These are phyloP conservation scores for Calycina herbarum DNA, from an alignment of 2,329 filamentous ascomycete species.

Conservation along the genomic window DNA sequence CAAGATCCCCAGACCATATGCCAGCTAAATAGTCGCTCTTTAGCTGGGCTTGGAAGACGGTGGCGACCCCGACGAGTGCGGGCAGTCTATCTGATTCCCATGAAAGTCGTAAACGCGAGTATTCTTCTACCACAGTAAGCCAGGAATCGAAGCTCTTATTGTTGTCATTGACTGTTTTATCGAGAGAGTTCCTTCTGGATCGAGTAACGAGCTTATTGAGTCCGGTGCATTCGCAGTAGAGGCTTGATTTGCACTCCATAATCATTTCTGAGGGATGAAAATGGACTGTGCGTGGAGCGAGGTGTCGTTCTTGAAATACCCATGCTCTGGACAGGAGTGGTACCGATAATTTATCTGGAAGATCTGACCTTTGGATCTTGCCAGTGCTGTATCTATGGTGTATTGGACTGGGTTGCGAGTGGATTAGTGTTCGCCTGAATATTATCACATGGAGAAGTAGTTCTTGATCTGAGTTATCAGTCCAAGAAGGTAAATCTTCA, in stretches of 20 bases:
- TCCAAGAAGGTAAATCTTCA: no score
- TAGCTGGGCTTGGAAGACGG: neutral
- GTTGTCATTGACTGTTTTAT: neutral
- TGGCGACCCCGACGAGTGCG: slow-evolving; percentile 15
- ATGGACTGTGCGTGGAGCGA: slow-evolving; percentile 18
- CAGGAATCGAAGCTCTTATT: neutral
- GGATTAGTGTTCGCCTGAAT: neutral
- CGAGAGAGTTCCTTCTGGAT: neutral
- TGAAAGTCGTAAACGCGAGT: slow-evolving; percentile 8
- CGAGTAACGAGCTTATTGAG: neutral
- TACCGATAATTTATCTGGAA: neutral
- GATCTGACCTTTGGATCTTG: neutral
- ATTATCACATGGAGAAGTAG: no score
- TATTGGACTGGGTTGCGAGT: neutral
- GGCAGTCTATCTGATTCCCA: slow-evolving; percentile 9
- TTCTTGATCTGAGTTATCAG: no score
- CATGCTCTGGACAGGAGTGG: slow-evolving; percentile 17
- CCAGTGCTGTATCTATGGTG: slow-evolving; percentile 6
- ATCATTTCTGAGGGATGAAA: slow-evolving; percentile 15
- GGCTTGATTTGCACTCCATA: slow-evolving; percentile 9
- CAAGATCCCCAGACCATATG: slow-evolving; percentile 10
- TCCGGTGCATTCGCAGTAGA: slow-evolving; percentile 4
- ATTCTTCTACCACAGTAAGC: slow-evolving; percentile 7
- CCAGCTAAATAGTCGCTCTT: slow-evolving; percentile 10
- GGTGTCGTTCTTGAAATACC: slow-evolving; percentile 21